phyloP scores from a whole-genome alignment of 495 filamentous ascomycete species.

The Aspergillus diversus region DNA sequence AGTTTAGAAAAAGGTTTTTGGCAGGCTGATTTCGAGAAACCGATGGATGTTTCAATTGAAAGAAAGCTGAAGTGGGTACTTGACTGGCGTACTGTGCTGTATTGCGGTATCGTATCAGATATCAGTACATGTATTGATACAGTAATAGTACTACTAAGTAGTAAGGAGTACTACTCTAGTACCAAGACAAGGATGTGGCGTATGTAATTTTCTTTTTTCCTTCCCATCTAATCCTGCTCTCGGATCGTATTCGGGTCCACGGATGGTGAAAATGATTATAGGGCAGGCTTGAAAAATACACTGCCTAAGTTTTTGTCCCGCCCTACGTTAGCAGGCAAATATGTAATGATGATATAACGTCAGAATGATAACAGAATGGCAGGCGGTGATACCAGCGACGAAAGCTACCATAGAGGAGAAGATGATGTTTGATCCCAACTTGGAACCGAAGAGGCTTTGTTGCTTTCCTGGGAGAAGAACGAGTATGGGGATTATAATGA shows the following conservation, averaged over 20 bases:
- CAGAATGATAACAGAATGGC: slow-evolving; percentile 11
- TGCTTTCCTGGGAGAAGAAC: background rate
- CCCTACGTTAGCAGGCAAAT: slow-evolving; percentile 8
- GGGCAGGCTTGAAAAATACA: slow-evolving; percentile 20
- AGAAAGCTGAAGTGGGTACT: slow-evolving; percentile 32
- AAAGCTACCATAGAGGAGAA: no score
- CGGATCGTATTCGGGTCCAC: slow-evolving; percentile 4
- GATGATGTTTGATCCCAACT: background rate
- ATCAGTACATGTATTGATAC: slow-evolving; percentile 17
- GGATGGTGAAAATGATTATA: slow-evolving; percentile 9
- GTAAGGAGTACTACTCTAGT: no score
- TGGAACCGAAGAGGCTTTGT: background rate
- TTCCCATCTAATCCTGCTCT: background rate
- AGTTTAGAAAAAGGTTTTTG: slow-evolving; percentile 36
- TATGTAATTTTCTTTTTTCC: slow-evolving; percentile 1
- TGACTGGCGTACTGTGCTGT: slow-evolving; percentile 24
- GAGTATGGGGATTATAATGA: background rate
- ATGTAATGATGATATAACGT: slow-evolving; percentile 28
- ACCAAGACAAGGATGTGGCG: slow-evolving; percentile 1
- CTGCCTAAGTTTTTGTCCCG: slow-evolving; percentile 5
- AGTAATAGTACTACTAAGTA: background rate
- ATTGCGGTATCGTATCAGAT: slow-evolving; percentile 15
- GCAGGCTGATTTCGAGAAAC: slow-evolving; percentile 34
- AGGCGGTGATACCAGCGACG: slow-evolving; percentile 26
- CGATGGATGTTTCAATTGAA: slow-evolving; percentile 37